Conservation (phyloP, 1,139 yeast species). For the Suhomyces bribrorum region DNA sequence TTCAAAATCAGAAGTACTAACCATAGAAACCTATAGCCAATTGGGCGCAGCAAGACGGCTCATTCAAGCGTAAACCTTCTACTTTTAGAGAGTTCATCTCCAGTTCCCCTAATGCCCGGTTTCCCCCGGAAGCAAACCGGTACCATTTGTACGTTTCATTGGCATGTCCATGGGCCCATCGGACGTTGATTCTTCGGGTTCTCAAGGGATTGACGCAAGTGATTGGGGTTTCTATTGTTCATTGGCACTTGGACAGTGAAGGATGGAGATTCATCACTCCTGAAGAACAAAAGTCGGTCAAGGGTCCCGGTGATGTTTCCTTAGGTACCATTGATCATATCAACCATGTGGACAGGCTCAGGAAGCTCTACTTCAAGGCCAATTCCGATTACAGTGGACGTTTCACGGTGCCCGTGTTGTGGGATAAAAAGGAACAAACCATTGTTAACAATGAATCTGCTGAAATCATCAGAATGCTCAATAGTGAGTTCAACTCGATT, state of each 20-base stretch:
- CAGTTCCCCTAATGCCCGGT: constrained; percentile 56
- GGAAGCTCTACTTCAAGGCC: constrained; percentile 74
- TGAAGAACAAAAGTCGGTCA: constrained; percentile 25
- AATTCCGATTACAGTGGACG: constrained; percentile 77
- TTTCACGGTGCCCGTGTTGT: constrained; percentile 88
- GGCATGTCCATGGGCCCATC: constrained; percentile 97
- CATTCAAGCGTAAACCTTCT: constrained; percentile 27
- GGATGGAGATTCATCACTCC: constrained; percentile 78
- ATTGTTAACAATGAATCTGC: constrained; percentile 90
- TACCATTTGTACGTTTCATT: constrained; percentile 85
- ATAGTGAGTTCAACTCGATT: constrained; percentile 59
- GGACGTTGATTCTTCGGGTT: constrained; percentile 74
- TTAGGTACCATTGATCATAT: constrained; percentile 69
- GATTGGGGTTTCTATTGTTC: constrained; percentile 75
- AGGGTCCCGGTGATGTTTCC: constrained; percentile 37
- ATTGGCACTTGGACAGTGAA: constrained; percentile 79
- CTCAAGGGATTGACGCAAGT: constrained; percentile 72
- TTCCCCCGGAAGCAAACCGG: constrained; percentile 73
- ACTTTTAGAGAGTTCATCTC: constrained; percentile 61
- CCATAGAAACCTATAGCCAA: constrained; percentile 31
- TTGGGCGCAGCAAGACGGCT: constrained; percentile 55
- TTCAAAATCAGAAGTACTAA: too few species aligned
- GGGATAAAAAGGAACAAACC: constrained; percentile 81
- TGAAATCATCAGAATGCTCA: constrained; percentile 83
- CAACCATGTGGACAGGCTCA: constrained; percentile 58